Evolutionary conservation across 2,329 filamentous ascomycete species (phyloP), one percentile per base, ranked within the genome.

Genomic region (Venturia effusa): DNA sequence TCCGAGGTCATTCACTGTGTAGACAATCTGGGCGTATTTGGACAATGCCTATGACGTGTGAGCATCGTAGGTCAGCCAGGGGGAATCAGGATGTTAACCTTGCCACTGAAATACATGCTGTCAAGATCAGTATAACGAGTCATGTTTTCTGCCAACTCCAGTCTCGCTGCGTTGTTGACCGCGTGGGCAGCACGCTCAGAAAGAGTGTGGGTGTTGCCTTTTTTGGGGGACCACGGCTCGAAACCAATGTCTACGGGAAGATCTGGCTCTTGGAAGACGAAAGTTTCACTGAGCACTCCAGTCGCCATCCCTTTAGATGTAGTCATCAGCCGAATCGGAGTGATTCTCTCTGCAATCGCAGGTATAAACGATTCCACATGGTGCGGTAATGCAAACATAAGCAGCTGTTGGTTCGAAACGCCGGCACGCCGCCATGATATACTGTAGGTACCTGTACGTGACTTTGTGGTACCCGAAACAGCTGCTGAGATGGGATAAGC

Each of bases 51-150:
- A n/a, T 13, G 30, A 5, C n/a, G n/a, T n/a, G n/a, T n/a, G n/a
- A n/a, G n/a, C n/a, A n/a, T n/a, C n/a, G n/a, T n/a, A n/a, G n/a
- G n/a, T n/a, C n/a, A n/a, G 15, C 11, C n/a, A 1, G 61, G 4
- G 61, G 15, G 17, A 43, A 5, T 34, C 17, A 17, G n/a, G 10
- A 57, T 8, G 34, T 5, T 19, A 48, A 65, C 64, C 67, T 80
- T 97, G 69, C 94, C 94, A 69, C 89, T 89, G 74, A 88, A 97
- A 75, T 97, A 97, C 85, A 96, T 92, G 48, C 91, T 96, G 72
- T 93, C 84, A 40, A 90, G 78, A 67, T 94, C 51, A 6, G 85
- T 85, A 70, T 94, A 87, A 0, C 78, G 77, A n/a, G 79, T 74
- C 74, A 97, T 90, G 71, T 92, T 82, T 74, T 94, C 87, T 0